Base-by-base conservation (phyloP, 306 rosid genomes). In the Crotalaria pallida region DNA sequence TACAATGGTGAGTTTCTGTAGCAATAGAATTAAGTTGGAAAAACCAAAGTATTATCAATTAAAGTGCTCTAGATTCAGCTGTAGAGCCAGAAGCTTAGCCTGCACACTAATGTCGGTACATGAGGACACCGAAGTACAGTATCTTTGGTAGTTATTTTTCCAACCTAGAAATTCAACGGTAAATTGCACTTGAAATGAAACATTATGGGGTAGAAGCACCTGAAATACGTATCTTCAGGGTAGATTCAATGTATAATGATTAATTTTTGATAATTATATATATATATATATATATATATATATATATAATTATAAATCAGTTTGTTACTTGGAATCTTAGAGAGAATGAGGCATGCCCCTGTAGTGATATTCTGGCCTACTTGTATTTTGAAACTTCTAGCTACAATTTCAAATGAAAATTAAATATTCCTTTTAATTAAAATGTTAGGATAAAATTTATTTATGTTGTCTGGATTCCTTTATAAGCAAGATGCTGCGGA, bases 321-420 rank as follows among this genome's bases (percentile, higher is more conserved):
- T 41, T 4, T 56, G 38, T 49, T 36, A 12, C 62, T 22, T 59
- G 40, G 50, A 56, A 66, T 58, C 33, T 65, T 17, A 57, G 55
- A 43, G 23, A 15, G 55, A 62, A 73, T 58, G 58, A 61, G 44
- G 52, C 34, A 49, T 67, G 71, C 19, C 17, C 12, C 40, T 67
- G 66, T 17, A 17, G 67, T 29, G 53, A 58, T 56, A 21, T 58
- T 78, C 33, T 65, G 47, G 48, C 19, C 31, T 24, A 17, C n/a
- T 45, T 60, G 59, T 62, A 40, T n/a, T 64, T 29, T 21, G 31
- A 56, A 63, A 22, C 58, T 13, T 70, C 26, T 74, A 10, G 66
- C 8, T 13, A 18, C 49, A 64, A 36, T 75, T 70, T 62, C 49
- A 31, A 43, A 0, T 2, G 3, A 24, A 41, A 43, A 21, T 22